phyloP scores from a whole-genome alignment of 2,329 filamentous ascomycete genomes.

The Penicillium sp. region DNA sequence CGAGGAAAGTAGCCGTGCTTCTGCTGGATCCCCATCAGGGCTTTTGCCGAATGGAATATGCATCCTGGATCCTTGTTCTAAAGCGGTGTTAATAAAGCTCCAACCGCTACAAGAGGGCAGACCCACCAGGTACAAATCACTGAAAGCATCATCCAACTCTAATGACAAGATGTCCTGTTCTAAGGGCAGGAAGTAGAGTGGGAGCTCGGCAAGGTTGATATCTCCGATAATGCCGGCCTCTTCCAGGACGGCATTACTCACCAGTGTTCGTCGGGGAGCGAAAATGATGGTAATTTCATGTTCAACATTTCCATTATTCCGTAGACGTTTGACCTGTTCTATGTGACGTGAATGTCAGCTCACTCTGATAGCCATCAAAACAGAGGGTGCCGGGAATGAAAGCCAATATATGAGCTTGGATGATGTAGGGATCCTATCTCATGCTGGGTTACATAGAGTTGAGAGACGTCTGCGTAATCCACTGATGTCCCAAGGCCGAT shows the following conservation, averaged over 20 bases:
- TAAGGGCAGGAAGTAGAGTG: conserved; percentile 84
- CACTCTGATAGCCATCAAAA: conserved; percentile 53
- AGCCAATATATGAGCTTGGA: conserved; percentile 43
- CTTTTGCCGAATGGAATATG: conserved; percentile 84
- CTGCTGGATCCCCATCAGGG: conserved; percentile 90
- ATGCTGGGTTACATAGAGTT: conserved; percentile 58
- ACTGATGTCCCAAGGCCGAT: conserved; percentile 49
- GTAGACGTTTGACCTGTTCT: conserved; percentile 90
- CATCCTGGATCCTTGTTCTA: conserved; percentile 83
- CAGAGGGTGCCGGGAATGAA: conserved; percentile 37
- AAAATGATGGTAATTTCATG: conserved; percentile 98
- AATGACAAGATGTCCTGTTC: conserved; percentile 89
- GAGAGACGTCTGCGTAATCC: conserved; percentile 56
- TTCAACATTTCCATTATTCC: conserved; percentile 80
- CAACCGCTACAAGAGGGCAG: background rate
- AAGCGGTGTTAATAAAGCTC: conserved; percentile 3
- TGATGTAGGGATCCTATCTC: conserved; percentile 52
- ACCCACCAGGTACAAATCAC: conserved; percentile 75
- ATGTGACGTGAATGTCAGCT: conserved; percentile 53
- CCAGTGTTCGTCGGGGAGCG: conserved; percentile 86
- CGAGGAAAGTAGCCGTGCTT: conserved; percentile 90
- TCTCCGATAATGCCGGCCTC: conserved; percentile 92
- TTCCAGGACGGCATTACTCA: conserved; percentile 88
- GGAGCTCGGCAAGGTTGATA: conserved; percentile 81
- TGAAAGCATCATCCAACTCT: conserved; percentile 82